A percentile compares a stretch with the other conserved stretches of the same genome.
Evolutionary conservation across 2,329 filamentous ascomycete genomes (phyloP).

Genomic region (Xylaria sp.): DNA sequence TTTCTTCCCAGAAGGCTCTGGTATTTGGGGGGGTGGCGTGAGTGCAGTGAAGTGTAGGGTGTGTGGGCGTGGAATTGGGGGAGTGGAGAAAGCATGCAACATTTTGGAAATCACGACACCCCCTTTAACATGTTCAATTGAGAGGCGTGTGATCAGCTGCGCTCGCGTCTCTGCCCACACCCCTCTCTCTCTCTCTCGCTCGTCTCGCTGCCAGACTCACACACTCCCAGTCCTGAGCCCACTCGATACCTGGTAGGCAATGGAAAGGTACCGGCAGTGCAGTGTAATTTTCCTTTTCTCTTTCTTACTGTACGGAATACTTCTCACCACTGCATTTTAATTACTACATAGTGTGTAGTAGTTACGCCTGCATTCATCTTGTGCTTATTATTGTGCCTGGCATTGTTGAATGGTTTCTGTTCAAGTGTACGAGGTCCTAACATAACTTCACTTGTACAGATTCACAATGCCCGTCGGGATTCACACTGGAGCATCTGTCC

Average conservation of each 20-base stretch:
- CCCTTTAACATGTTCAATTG: conserved; percentile 12
- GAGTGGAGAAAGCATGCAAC: conserved; percentile 17
- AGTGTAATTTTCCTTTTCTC: background rate
- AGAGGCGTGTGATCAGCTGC: conserved; percentile 19
- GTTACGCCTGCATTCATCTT: background rate
- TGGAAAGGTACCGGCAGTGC: background rate
- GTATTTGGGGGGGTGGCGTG: conserved; percentile 1
- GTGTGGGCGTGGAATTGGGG: conserved; percentile 5
- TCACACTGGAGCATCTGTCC: background rate
- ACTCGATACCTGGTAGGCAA: background rate
- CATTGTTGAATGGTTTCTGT: background rate
- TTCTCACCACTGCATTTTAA: background rate
- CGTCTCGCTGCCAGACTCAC: too few relatives aligned
- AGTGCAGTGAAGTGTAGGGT: background rate
- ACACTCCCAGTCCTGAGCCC: background rate
- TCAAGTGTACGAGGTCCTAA: background rate
- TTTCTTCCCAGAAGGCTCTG: conserved; percentile 1
- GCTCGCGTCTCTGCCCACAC: conserved; percentile 14
- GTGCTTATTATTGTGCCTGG: conserved; percentile 2
- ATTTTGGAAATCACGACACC: conserved; percentile 21
- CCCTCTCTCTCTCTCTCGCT: conserved; percentile 1
- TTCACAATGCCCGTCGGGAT: background rate
- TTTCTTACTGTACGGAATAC: background rate
- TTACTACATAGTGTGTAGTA: background rate
- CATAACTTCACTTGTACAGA: background rate